phyloP scores from a whole-genome alignment of 2,329 filamentous ascomycete genomes.

The Fusarium bulbicola region DNA sequence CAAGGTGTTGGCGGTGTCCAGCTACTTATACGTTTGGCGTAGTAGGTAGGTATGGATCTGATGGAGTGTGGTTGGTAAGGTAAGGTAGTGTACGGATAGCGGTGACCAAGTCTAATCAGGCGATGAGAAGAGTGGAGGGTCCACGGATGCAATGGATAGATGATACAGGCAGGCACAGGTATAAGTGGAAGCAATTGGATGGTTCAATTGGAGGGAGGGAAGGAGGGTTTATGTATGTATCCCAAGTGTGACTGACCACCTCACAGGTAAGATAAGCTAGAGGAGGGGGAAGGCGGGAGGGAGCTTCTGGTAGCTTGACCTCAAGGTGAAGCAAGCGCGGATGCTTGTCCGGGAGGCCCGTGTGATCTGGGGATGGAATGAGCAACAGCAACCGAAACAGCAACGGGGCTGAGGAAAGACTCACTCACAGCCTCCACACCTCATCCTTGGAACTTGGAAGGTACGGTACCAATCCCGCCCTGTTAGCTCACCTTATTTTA shows the following conservation, averaged over 20 bases:
- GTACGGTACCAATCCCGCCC: conserved; percentile 11
- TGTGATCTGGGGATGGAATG: conserved; percentile 31
- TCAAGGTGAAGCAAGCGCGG: conserved; percentile 22
- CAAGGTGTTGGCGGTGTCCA: conserved; percentile 2
- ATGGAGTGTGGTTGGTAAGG: neutral
- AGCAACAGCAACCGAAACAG: neutral
- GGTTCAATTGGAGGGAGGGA: conserved; percentile 18
- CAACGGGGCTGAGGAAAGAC: conserved; percentile 19
- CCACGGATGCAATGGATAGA: neutral
- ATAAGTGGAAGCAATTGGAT: conserved; percentile 13
- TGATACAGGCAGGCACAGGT: neutral
- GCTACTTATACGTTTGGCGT: conserved; percentile 30
- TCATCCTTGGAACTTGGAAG: neutral
- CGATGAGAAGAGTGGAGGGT: conserved; percentile 10
- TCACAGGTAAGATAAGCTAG: conserved; percentile 6
- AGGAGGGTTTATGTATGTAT: conserved; percentile 32
- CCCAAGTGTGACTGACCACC: conserved; percentile 7
- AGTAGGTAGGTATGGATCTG: neutral
- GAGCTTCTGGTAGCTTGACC: conserved; percentile 17
- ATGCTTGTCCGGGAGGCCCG: conserved; percentile 18
- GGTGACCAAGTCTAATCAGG: conserved; percentile 30
- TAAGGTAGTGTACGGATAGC: conserved; percentile 10
- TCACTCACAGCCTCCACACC: conserved; percentile 10
- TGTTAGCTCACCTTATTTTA: conserved; percentile 26
- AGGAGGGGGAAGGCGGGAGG: conserved; percentile 21